A percentile compares a stretch with the other conserved stretches of the same genome.
These are phyloP conservation scores for Oxytropis ochrocephala DNA, from an alignment of 306 rosid species.

Conservation along the genomic window DNA sequence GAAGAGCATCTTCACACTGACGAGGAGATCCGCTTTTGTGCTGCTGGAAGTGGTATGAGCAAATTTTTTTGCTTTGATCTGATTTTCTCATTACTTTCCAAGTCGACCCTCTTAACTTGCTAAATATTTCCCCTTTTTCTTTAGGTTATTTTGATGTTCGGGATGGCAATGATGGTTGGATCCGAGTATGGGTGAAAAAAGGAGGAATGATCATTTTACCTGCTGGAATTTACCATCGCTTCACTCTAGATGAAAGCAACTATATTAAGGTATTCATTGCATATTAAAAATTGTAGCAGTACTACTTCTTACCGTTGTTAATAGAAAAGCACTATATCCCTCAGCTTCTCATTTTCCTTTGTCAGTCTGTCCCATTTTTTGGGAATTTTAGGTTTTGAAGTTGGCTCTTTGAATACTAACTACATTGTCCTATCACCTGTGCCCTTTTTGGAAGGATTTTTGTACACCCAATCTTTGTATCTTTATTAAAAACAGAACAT, in stretches of 20 bases:
- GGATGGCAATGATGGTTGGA: conserved; percentile 80
- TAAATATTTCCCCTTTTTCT: conserved; percentile 27
- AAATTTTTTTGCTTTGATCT: background rate
- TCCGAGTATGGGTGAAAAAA: conserved; percentile 87
- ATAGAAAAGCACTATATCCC: background rate
- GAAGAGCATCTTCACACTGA: conserved; percentile 97
- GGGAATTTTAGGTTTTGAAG: background rate
- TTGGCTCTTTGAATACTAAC: background rate
- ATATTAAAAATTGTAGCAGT: background rate
- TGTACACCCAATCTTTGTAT: background rate
- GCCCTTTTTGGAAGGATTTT: background rate
- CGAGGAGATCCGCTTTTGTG: conserved; percentile 90
- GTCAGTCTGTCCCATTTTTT: background rate
- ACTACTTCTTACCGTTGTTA: background rate
- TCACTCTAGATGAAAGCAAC: conserved; percentile 82
- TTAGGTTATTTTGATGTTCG: conserved; percentile 96
- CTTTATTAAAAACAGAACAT: background rate
- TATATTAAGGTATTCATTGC: conserved; percentile 76
- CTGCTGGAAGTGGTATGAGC: conserved; percentile 83
- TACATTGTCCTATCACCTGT: background rate
- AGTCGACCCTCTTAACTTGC: background rate
- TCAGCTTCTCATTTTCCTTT: background rate
- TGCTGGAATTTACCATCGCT: conserved; percentile 96
- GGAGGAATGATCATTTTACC: conserved; percentile 96
- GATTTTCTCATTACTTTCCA: background rate